Evolutionary conservation across 2,329 filamentous ascomycete species (phyloP).

Genomic region (Herpotrichia juniperi): DNA sequence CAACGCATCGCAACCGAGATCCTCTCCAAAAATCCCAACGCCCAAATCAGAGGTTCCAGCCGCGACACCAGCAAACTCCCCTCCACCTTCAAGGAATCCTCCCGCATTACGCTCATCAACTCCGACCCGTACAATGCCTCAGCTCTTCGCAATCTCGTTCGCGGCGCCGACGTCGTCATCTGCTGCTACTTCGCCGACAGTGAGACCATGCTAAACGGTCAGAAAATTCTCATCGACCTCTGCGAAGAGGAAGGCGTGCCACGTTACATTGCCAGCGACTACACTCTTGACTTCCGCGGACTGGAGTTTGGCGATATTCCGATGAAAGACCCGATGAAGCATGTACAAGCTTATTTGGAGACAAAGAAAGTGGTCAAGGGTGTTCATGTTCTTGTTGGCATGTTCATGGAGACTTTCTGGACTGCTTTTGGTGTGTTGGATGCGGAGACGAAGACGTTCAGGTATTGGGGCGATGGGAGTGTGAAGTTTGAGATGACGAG

Average conservation of each 20-base stretch:
- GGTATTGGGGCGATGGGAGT: no score
- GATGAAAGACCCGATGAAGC: not conserved
- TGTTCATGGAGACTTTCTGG: no score
- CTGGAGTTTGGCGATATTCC: not conserved
- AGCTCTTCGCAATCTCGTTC: not conserved
- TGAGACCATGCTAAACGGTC: not conserved
- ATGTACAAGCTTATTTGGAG: not conserved
- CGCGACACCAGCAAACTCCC: not conserved
- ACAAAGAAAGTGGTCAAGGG: not conserved
- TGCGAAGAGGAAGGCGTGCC: not conserved
- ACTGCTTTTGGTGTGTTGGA: no score
- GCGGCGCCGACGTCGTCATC: not conserved
- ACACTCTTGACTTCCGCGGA: not conserved
- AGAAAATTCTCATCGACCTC: not conserved
- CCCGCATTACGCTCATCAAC: not conserved
- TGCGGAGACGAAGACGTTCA: no score
- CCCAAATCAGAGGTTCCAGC: not conserved
- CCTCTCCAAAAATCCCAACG: not conserved
- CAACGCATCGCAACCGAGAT: not conserved
- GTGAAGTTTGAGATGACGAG: no score
- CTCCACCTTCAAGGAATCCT: not conserved
- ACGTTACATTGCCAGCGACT: not conserved
- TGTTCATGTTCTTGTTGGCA: not conserved
- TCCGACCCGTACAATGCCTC: not conserved
- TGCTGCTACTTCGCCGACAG: not conserved